Conservation (phyloP, 2,329 filamentous ascomycete genomes). For the Penicillium fuscoglaucum region DNA sequence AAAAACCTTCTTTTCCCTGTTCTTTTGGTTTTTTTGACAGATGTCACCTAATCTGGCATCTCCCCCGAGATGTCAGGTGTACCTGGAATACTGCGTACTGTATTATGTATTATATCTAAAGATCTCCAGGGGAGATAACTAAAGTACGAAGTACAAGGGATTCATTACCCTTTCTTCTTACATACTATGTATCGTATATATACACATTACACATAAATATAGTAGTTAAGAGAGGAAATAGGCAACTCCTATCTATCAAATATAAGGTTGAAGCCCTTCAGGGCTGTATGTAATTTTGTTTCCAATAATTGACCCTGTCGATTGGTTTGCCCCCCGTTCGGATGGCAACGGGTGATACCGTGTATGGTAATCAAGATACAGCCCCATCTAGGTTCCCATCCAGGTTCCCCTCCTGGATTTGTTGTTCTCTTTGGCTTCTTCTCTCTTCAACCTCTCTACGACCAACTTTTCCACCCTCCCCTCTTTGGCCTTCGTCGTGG, state of each 20-base stretch:
- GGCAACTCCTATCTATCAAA: background rate
- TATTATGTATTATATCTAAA: background rate
- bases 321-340: background rate
- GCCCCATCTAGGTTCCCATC: background rate
- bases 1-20: background rate
- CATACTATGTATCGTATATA: too few species aligned
- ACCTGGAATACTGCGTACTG: background rate
- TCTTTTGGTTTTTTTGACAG: constrained; percentile 1
- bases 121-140: background rate
- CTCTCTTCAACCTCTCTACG: constrained; percentile 17
- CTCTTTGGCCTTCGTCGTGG: constrained; percentile 29
- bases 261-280: background rate
- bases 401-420: constrained; percentile 12
- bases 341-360: constrained; percentile 4
- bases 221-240: background rate
- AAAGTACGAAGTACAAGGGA: background rate
- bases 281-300: background rate
- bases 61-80: constrained; percentile 1
- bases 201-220: too few species aligned
- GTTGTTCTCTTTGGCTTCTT: constrained; percentile 16
- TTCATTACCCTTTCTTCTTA: background rate
- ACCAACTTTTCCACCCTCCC: constrained; percentile 15
- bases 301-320: background rate
- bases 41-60: constrained; percentile 4
- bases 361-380: constrained; percentile 5